A percentile compares a stretch with the other conserved stretches of the same genome.
Evolutionary conservation across 768 basidiomycete genomes (phyloP).

Genomic region (Suillus subalutaceus): DNA sequence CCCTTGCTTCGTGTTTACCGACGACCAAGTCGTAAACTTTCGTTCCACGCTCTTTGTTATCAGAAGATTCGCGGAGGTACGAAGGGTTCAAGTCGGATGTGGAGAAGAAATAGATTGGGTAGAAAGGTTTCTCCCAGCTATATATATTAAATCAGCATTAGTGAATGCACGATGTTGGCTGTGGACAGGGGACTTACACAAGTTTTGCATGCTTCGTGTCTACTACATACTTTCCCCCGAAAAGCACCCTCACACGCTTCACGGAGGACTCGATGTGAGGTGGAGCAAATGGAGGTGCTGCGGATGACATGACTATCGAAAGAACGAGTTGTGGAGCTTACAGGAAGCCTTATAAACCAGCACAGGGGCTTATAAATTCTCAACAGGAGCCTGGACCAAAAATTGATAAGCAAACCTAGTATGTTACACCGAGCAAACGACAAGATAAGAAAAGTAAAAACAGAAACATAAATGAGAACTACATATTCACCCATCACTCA

Average conservation of each 20-base stretch:
- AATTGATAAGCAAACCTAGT: background rate
- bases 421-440: constrained; percentile 4
- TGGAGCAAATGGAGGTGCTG: constrained; percentile 39
- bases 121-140: constrained; percentile 61
- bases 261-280: background rate
- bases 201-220: constrained; percentile 56
- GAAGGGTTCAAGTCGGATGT: constrained; percentile 45
- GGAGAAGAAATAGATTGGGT: constrained; percentile 59
- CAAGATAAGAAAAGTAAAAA: constrained; percentile 1
- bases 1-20: constrained; percentile 39
- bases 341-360: background rate
- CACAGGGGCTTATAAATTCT: background rate
- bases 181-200: constrained; percentile 25
- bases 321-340: background rate
- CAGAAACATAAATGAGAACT: background rate
- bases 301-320: constrained; percentile 7
- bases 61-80: constrained; percentile 39
- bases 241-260: constrained; percentile 29
- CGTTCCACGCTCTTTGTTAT: constrained; percentile 33
- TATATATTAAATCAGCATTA: constrained; percentile 2
- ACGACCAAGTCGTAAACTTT: constrained; percentile 51
- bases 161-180: background rate
- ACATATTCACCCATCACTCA: constrained; percentile 34
- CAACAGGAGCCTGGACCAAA: background rate
- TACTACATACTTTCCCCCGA: constrained; percentile 52